A percentile compares a stretch with the other conserved stretches of the same genome.
phyloP scores from a whole-genome alignment of 352 stramenopile species.

The Salisapilia sapeloensis region DNA sequence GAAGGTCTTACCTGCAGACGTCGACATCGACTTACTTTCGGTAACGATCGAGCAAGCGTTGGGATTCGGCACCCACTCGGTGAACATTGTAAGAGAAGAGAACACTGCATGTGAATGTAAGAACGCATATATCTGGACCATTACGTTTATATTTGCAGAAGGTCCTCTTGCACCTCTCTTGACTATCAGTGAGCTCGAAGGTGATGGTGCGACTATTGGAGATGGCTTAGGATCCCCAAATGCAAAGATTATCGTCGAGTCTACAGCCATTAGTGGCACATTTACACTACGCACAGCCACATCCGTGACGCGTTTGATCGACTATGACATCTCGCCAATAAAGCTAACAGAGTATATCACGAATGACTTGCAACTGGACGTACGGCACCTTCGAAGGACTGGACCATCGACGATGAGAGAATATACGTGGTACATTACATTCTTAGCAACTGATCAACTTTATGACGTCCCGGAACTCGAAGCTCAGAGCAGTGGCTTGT shows the following conservation, averaged over 20 bases:
- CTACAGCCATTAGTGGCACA: constrained; percentile 36
- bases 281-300: constrained; percentile 46
- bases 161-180: constrained; percentile 30
- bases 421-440: constrained; percentile 69
- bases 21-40: constrained; percentile 39
- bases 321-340: constrained; percentile 30
- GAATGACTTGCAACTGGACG: constrained; percentile 32
- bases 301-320: constrained; percentile 46
- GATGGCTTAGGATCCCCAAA: constrained; percentile 19
- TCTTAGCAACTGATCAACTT: constrained; percentile 31
- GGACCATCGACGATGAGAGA: constrained; percentile 15
- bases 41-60: constrained; percentile 63
- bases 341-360: constrained; percentile 40
- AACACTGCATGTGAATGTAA: constrained; percentile 63
- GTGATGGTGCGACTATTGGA: constrained; percentile 28
- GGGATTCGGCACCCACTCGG: constrained; percentile 36
- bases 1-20: constrained; percentile 42
- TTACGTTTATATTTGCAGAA: constrained; percentile 61
- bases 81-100: constrained; percentile 24
- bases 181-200: constrained; percentile 27
- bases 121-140: constrained; percentile 53
- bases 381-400: constrained; percentile 34
- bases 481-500: constrained; percentile 27
- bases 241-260: constrained; percentile 33
- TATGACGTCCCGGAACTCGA: constrained; percentile 45